phyloP scores from a whole-genome alignment of 2,329 filamentous ascomycete genomes.

The Paraphoma chrysanthemicola region DNA sequence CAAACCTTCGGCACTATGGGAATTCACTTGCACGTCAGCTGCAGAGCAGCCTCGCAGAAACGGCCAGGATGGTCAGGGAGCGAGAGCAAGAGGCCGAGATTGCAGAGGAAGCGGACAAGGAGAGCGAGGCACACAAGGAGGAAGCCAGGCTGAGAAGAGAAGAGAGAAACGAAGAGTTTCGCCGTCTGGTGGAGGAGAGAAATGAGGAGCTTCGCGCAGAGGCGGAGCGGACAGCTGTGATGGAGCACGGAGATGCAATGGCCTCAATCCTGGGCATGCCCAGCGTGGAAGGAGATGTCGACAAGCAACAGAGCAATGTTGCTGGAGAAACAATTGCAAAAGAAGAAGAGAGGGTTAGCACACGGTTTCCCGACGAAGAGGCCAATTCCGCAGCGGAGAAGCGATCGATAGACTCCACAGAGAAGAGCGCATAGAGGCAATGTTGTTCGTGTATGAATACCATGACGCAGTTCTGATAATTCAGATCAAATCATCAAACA shows the following conservation, averaged over 20 bases:
- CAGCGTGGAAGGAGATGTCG: background rate
- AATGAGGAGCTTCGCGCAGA: background rate
- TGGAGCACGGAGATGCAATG: slow-evolving; percentile 2
- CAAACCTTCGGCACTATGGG: slow-evolving; percentile 23
- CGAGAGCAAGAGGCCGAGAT: background rate
- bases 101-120: background rate
- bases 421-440: background rate
- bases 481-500: too few relatives aligned
- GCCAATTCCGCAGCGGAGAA: background rate
- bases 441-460: background rate
- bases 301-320: background rate
- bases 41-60: slow-evolving; percentile 7
- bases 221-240: slow-evolving; percentile 1
- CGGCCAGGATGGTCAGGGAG: slow-evolving; percentile 22
- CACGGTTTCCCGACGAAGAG: background rate
- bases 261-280: slow-evolving; percentile 5
- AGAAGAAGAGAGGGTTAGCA: background rate
- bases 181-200: background rate
- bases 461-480: background rate
- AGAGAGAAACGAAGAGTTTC: background rate
- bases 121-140: slow-evolving; percentile 3
- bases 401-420: background rate
- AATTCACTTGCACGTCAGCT: background rate
- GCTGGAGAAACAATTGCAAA: background rate
- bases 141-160: background rate